Base-by-base conservation (phyloP, 2,329 filamentous ascomycete species). In the Ceratocystis huliohia region DNA sequence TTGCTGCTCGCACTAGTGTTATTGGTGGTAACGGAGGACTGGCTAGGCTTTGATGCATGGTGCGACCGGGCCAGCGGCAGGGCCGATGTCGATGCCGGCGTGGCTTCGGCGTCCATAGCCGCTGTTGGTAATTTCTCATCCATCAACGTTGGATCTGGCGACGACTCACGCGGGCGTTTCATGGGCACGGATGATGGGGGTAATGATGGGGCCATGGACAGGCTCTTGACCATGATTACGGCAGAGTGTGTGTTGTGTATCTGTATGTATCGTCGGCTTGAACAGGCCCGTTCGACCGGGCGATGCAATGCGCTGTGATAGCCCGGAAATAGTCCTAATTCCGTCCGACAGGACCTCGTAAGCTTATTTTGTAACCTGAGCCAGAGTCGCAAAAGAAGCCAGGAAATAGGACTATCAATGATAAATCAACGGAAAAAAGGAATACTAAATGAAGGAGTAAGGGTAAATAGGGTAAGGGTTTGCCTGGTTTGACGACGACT, bases 1-100 rank as follows among this genome's bases (percentile, higher is more conserved):
- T 81, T 86, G 74, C 81, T 85, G 74, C 82, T 84, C 74, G 85
- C 82, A 8, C 81, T 81, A 15, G 78, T 74, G 71, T 82, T 84
- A 63, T 73, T 73, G 63, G 74, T 70, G 46, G 74, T 72, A 44
- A 73, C 69, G 17, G 69, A 69, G 28, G 73, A 70, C 48, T 59
- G 56, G 25, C 56, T 59, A 15, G 28, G 15, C 28, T n/a, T 59
- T 20, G 56, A 15, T 10, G 56, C 28, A 30, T 59, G 56, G 33
- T 59, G 56, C 17, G 56, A 30, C 25, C 25, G 22, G 30, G 56
- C 6, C 48, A 50, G n/a, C 20, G 48, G 7, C 20, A 25, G 48
- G 28, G 22, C 22, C 22, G 28, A 30, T 37, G 6, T n/a, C 17
- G 25, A 25, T n/a, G 28, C 17, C 56, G 56, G 30, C 15, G 30